phyloP scores from a whole-genome alignment of 768 basidiomycete genomes.

The Rhodotorula diobovata region DNA sequence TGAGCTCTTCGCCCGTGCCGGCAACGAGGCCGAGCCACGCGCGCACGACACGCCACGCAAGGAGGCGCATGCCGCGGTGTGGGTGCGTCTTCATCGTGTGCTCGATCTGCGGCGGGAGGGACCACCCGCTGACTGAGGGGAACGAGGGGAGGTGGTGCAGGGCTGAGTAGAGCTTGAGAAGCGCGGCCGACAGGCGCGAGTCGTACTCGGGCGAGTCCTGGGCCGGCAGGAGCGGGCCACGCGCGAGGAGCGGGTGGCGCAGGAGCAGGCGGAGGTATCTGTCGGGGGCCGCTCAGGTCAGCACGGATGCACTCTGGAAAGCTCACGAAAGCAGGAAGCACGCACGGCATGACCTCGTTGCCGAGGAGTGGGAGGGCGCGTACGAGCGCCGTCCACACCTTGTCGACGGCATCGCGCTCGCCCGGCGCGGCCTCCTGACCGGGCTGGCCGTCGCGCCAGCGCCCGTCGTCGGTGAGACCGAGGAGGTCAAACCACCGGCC shows the following conservation, averaged over 20 bases:
- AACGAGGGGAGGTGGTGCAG: slow-evolving; percentile 32
- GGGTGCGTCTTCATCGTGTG: slow-evolving; percentile 36
- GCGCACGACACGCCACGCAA: slow-evolving; percentile 40
- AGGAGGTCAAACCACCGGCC: slow-evolving; percentile 69
- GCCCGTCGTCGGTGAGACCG: slow-evolving; percentile 46
- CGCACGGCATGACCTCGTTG: slow-evolving; percentile 48
- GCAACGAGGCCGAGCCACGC: slow-evolving; percentile 39
- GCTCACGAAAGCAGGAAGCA: neutral
- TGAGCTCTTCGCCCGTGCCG: slow-evolving; percentile 40
- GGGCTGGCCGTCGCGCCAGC: slow-evolving; percentile 17
- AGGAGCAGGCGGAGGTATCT: slow-evolving; percentile 21
- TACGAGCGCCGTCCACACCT: slow-evolving; percentile 47
- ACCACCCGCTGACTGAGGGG: slow-evolving; percentile 30
- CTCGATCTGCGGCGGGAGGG: slow-evolving; percentile 28
- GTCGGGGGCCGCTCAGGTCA: slow-evolving; percentile 49
- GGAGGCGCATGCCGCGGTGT: slow-evolving; percentile 38
- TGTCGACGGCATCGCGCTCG: slow-evolving; percentile 46
- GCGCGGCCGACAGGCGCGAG: slow-evolving; percentile 16
- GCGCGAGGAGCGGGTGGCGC: slow-evolving; percentile 52
- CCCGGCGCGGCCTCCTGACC: slow-evolving; percentile 40
- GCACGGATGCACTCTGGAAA: slow-evolving; percentile 51
- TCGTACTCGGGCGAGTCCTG: slow-evolving; percentile 12
- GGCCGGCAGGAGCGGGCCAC: slow-evolving; percentile 47
- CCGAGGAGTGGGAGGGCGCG: slow-evolving; percentile 39
- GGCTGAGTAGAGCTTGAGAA: slow-evolving; percentile 31